These are phyloP conservation scores for Penicillium sp. DNA, from an alignment of 2,329 filamentous ascomycete species.

Conservation along the genomic window DNA sequence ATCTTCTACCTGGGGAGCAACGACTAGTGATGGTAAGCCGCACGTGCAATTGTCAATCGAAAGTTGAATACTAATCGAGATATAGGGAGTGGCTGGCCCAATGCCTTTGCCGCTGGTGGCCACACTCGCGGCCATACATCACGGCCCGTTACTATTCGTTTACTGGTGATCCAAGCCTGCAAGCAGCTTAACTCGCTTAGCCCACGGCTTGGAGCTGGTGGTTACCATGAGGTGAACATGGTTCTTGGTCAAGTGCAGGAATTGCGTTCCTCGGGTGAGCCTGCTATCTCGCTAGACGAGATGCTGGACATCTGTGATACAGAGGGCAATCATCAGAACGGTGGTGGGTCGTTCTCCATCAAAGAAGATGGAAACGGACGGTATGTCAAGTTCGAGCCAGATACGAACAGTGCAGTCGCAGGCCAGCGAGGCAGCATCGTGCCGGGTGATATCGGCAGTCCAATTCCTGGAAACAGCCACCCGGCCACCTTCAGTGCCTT, in stretches of 20 bases:
- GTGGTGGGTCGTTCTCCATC: constrained; percentile 79
- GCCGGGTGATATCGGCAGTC: constrained; percentile 66
- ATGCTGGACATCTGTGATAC: constrained; percentile 83
- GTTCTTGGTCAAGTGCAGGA: constrained; percentile 61
- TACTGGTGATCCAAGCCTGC: constrained; percentile 72
- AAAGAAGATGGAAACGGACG: constrained; percentile 47
- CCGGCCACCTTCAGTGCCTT: constrained; percentile 37
- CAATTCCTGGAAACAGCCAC: constrained; percentile 46
- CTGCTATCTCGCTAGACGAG: constrained; percentile 57
- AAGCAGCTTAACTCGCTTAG: constrained; percentile 51
- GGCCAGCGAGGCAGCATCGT: constrained; percentile 40
- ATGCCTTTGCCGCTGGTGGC: constrained; percentile 46
- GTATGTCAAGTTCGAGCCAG: constrained; percentile 49
- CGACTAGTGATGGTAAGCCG: constrained; percentile 28
- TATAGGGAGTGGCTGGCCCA: constrained; percentile 44
- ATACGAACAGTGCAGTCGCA: constrained; percentile 43
- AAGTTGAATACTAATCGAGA: not conserved
- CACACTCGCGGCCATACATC: constrained; percentile 51
- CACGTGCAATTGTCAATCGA: not conserved
- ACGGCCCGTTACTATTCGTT: constrained; percentile 62
- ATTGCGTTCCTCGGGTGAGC: constrained; percentile 55
- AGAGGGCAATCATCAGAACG: constrained; percentile 77
- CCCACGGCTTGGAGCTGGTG: constrained; percentile 45
- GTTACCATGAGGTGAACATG: constrained; percentile 63
- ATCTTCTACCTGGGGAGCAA: constrained; percentile 36